These are phyloP conservation scores for Leccinellum luteum DNA, from an alignment of 768 basidiomycete species.

Conservation along the genomic window DNA sequence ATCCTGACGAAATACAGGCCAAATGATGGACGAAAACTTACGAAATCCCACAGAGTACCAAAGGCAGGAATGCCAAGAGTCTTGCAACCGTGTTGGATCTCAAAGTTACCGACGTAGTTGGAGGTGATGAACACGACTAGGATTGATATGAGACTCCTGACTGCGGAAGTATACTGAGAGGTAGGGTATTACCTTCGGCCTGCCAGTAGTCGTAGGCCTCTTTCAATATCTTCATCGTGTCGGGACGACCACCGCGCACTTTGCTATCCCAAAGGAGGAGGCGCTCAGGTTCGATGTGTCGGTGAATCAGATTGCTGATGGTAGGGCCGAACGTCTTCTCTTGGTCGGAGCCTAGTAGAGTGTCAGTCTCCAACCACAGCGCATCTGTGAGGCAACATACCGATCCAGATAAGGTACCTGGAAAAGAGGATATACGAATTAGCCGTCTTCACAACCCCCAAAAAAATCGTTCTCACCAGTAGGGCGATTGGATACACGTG, in stretches of 20 bases:
- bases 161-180: background rate
- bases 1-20: constrained; percentile 1
- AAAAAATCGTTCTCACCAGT: constrained; percentile 48
- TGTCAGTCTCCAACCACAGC: constrained; percentile 8
- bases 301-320: constrained; percentile 68
- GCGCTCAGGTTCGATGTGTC: constrained; percentile 71
- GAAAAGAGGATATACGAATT: background rate
- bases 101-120: constrained; percentile 75
- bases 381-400: constrained; percentile 30
- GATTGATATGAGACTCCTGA: background rate
- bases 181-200: constrained; percentile 54
- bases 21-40: constrained; percentile 19
- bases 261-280: constrained; percentile 78
- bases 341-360: constrained; percentile 68
- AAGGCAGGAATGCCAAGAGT: constrained; percentile 64
- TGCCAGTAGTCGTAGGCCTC: constrained; percentile 67
- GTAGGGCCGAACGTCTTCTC: constrained; percentile 84
- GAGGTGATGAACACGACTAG: constrained; percentile 80
- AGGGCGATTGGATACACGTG: constrained; percentile 72
- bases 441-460: background rate
- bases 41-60: constrained; percentile 74
- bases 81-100: constrained; percentile 79
- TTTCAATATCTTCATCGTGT: constrained; percentile 72
- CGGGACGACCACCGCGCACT: constrained; percentile 68
- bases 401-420: constrained; percentile 82